These are phyloP conservation scores for Picochlorum costavermella DNA, from an alignment of 139 green algal species.

Conservation along the genomic window DNA sequence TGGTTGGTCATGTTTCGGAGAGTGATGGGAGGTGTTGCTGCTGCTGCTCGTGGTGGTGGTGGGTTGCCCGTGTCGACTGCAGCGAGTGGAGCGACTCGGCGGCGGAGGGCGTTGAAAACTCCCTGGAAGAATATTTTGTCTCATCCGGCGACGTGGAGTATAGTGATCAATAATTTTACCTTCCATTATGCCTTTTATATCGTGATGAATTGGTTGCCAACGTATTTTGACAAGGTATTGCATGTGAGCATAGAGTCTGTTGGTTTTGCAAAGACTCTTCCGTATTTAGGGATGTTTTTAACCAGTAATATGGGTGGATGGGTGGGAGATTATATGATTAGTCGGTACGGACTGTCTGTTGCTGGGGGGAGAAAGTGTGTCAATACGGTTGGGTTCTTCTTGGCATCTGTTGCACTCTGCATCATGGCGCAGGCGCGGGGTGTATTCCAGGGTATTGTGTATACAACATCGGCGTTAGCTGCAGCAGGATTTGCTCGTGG, in stretches of 20 bases:
- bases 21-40: constrained; percentile 11
- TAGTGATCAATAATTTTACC: constrained; percentile 95
- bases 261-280: constrained; percentile 71
- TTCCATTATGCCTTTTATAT: constrained; percentile 99
- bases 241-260: constrained; percentile 54
- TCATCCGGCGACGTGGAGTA: constrained; percentile 80
- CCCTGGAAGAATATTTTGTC: constrained; percentile 63
- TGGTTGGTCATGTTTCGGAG: constrained; percentile 76
- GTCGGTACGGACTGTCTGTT: constrained; percentile 28
- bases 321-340: constrained; percentile 80
- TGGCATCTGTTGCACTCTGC: constrained; percentile 47
- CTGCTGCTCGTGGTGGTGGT: neutral
- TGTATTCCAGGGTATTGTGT: constrained; percentile 25
- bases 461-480: constrained; percentile 38
- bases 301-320: constrained; percentile 71
- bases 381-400: constrained; percentile 72
- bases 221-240: constrained; percentile 89
- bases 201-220: constrained; percentile 98
- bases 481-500: constrained; percentile 63
- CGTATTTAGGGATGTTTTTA: constrained; percentile 93
- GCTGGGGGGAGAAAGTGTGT: constrained; percentile 69
- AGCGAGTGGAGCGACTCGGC: constrained; percentile 6
- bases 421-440: constrained; percentile 53
- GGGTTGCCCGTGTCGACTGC: neutral
- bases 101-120: constrained; percentile 16